Conservation (phyloP, 2,329 filamentous ascomycete genomes). For the Ophiocordyceps australis region DNA sequence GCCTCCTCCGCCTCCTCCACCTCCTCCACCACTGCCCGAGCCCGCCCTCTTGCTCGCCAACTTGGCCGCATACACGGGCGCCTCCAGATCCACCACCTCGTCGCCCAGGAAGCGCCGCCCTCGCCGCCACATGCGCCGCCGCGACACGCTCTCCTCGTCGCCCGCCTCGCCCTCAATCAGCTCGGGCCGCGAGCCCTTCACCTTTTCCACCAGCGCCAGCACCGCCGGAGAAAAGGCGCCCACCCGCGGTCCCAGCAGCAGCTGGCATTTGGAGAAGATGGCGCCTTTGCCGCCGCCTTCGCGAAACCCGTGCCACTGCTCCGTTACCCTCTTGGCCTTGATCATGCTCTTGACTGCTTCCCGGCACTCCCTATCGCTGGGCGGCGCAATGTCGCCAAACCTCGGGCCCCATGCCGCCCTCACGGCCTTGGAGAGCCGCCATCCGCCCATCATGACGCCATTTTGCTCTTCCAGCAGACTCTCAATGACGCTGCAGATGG, state of each 20-base stretch:
- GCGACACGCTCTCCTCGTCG: slow-evolving; percentile 3
- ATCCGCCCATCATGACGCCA: slow-evolving; percentile 32
- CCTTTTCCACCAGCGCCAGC: slow-evolving; percentile 22
- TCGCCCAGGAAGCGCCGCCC: slow-evolving; percentile 18
- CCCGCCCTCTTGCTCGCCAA: slow-evolving; percentile 13
- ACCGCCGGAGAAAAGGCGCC: slow-evolving; percentile 23
- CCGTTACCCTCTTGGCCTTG: slow-evolving; percentile 14
- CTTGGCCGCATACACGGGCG: slow-evolving; percentile 29
- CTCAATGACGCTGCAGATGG: slow-evolving; percentile 9
- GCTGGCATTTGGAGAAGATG: slow-evolving; percentile 22
- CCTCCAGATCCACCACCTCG: slow-evolving; percentile 28
- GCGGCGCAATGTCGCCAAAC: slow-evolving; percentile 20
- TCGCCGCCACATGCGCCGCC: too few species aligned
- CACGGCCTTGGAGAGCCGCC: slow-evolving; percentile 28
- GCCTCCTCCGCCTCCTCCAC: slow-evolving; percentile 5
- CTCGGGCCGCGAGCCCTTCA: slow-evolving; percentile 25
- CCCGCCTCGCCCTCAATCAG: slow-evolving; percentile 4
- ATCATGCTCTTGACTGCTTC: slow-evolving; percentile 18
- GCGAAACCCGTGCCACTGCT: slow-evolving; percentile 26
- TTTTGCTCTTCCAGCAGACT: slow-evolving; percentile 11
- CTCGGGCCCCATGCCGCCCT: slow-evolving; percentile 23
- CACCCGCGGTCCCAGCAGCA: slow-evolving; percentile 22
- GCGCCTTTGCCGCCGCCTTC: slow-evolving; percentile 18
- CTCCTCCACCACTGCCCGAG: slow-evolving; percentile 7
- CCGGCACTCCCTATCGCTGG: slow-evolving; percentile 18